A percentile compares a stretch with the other conserved stretches of the same genome.
Conservation (phyloP, 352 stramenopile genomes). For the Globisporangium sylvaticum region DNA sequence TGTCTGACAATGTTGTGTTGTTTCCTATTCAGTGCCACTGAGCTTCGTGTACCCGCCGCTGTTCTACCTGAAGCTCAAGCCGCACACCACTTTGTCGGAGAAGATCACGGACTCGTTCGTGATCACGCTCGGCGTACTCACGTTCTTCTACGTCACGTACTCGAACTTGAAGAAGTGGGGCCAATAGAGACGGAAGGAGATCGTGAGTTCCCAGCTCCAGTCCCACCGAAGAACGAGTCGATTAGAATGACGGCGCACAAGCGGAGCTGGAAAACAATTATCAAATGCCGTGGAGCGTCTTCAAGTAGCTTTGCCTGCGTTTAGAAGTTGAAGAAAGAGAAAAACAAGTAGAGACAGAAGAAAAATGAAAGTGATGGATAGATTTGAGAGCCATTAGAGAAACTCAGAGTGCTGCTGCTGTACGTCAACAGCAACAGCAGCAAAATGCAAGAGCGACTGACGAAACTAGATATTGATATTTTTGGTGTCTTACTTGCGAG, state of each 20-base stretch:
- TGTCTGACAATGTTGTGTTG: neutral
- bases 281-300: neutral
- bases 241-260: neutral
- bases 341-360: neutral
- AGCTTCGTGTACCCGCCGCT: slow-evolving; percentile 80
- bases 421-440: neutral
- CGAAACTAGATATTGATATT: slow-evolving; percentile 1
- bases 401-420: neutral
- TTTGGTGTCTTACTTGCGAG: neutral
- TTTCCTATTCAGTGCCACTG: slow-evolving; percentile 44
- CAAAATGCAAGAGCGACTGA: neutral
- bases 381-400: neutral
- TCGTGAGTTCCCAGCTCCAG: neutral
- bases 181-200: neutral
- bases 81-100: slow-evolving; percentile 36
- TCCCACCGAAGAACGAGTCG: neutral
- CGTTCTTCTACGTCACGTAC: slow-evolving; percentile 83
- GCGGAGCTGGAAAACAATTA: too few relatives aligned
- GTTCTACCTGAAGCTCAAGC: slow-evolving; percentile 73
- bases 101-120: slow-evolving; percentile 61
- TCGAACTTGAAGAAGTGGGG: slow-evolving; percentile 70
- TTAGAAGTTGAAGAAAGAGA: neutral
- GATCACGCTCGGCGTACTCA: slow-evolving; percentile 57
- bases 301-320: neutral
- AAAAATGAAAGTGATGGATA: neutral